Evolutionary conservation across 2,329 filamentous ascomycete species (phyloP).

Genomic region (Sodiomyces alkalinus): DNA sequence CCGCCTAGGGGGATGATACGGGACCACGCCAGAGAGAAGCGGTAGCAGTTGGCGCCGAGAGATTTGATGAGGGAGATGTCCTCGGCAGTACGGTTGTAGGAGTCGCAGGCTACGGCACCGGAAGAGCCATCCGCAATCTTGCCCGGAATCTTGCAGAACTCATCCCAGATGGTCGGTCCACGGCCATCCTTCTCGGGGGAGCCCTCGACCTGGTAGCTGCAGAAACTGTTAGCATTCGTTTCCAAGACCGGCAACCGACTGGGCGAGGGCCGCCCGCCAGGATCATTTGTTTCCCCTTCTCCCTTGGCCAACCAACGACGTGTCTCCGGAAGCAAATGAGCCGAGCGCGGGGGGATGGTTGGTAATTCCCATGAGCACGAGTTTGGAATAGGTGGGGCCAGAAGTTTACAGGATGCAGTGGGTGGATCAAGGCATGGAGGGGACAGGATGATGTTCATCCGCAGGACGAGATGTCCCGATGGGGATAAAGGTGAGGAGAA

Average conservation of each 20-base stretch:
- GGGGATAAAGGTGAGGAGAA: background rate
- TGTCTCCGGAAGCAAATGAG: too few relatives aligned
- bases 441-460: conserved; percentile 1
- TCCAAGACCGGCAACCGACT: too few relatives aligned
- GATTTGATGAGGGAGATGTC: conserved; percentile 67
- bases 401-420: too few relatives aligned
- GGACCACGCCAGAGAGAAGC: conserved; percentile 75
- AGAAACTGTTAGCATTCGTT: too few relatives aligned
- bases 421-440: too few relatives aligned
- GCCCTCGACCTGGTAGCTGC: conserved; percentile 79
- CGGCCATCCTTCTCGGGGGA: conserved; percentile 60
- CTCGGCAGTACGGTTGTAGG: conserved; percentile 63
- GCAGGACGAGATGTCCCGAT: background rate
- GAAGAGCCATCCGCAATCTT: conserved; percentile 69
- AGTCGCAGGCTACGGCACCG: conserved; percentile 71
- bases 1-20: conserved; percentile 78
- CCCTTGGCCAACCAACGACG: too few relatives aligned
- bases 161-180: conserved; percentile 76
- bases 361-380: too few relatives aligned
- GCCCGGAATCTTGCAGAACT: conserved; percentile 65
- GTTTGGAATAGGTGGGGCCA: too few relatives aligned
- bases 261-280: too few relatives aligned
- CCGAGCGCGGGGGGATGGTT: too few relatives aligned
- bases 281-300: too few relatives aligned
- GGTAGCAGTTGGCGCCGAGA: conserved; percentile 59